Percentiles rank a stretch among this genome's conserved stretches.
These are phyloP conservation scores for Phlebopus sp. DNA, from an alignment of 1,284 basidiomycete genomes.

Conservation along the genomic window DNA sequence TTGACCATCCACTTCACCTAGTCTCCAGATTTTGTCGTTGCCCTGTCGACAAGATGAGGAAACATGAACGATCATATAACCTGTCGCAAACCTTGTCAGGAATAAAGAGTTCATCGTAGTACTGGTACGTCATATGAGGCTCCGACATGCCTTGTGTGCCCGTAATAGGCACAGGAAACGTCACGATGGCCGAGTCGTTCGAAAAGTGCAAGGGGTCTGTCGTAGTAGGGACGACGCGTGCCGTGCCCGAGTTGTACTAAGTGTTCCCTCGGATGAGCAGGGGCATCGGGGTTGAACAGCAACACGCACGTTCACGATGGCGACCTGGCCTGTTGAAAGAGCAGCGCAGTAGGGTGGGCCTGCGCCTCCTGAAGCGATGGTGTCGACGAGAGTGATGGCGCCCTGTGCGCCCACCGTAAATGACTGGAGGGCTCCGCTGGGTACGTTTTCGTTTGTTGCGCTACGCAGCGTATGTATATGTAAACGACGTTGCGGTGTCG, in stretches of 20 bases:
- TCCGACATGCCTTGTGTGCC: slow-evolving; percentile 42
- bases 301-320: slow-evolving; percentile 50
- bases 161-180: slow-evolving; percentile 46
- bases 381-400: slow-evolving; percentile 44
- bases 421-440: slow-evolving; percentile 54
- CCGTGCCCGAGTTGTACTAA: slow-evolving; percentile 59
- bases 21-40: slow-evolving; percentile 63
- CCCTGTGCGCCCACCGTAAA: slow-evolving; percentile 50
- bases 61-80: neutral
- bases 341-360: slow-evolving; percentile 49
- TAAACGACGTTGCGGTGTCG: no score
- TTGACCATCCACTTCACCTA: slow-evolving; percentile 36
- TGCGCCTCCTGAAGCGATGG: slow-evolving; percentile 48
- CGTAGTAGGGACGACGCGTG: slow-evolving; percentile 49
- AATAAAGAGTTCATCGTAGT: slow-evolving; percentile 53
- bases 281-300: no score
- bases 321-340: slow-evolving; percentile 55
- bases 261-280: no score
- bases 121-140: slow-evolving; percentile 62
- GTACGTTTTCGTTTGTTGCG: slow-evolving; percentile 50
- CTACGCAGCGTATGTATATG: slow-evolving; percentile 29
- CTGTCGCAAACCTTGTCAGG: slow-evolving; percentile 55
- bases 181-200: slow-evolving; percentile 41
- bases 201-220: slow-evolving; percentile 42
- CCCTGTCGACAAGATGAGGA: slow-evolving; percentile 39